Evolutionary conservation across 768 basidiomycete genomes (phyloP).

Genomic region (Melanogaster broomeanus): DNA sequence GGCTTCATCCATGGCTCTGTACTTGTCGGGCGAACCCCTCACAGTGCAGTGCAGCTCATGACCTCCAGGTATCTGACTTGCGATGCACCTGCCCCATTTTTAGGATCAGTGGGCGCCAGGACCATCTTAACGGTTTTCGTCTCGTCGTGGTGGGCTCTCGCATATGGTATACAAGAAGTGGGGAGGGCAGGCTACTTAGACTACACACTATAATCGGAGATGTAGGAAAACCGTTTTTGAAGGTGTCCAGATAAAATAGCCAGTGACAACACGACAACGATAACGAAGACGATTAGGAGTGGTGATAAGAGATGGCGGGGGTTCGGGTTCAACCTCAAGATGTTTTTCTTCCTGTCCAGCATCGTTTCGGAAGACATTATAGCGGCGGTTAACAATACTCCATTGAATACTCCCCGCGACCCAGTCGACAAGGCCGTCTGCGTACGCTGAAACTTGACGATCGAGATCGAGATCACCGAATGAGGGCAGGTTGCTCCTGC

Average conservation of each 20-base stretch:
- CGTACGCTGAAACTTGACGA: conserved; percentile 18
- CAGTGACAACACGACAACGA: too few species aligned
- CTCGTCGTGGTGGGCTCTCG: too few species aligned
- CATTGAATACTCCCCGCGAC: conserved; percentile 26
- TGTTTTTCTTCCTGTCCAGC: conserved; percentile 21
- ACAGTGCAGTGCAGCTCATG: too few species aligned
- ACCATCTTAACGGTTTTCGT: too few species aligned
- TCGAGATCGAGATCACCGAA: conserved; percentile 15
- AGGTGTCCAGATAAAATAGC: conserved; percentile 7
- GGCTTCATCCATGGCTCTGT: too few species aligned
- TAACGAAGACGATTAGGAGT: conserved; percentile 5
- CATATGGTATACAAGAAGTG: too few species aligned
- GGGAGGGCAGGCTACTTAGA: too few species aligned
- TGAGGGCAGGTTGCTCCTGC: conserved; percentile 20
- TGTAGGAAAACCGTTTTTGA: background rate
- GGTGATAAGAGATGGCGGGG: background rate
- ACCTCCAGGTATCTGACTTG: too few species aligned
- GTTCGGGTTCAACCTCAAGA: conserved; percentile 16
- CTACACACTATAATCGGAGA: too few species aligned
- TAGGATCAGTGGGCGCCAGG: too few species aligned
- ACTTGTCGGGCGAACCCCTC: too few species aligned
- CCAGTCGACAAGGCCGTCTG: conserved; percentile 30
- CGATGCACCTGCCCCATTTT: too few species aligned
- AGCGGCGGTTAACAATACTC: conserved; percentile 28
- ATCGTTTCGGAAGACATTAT: conserved; percentile 22